Base-by-base conservation (phyloP, 2,329 filamentous ascomycete genomes). In the Pyrenophora teres region DNA sequence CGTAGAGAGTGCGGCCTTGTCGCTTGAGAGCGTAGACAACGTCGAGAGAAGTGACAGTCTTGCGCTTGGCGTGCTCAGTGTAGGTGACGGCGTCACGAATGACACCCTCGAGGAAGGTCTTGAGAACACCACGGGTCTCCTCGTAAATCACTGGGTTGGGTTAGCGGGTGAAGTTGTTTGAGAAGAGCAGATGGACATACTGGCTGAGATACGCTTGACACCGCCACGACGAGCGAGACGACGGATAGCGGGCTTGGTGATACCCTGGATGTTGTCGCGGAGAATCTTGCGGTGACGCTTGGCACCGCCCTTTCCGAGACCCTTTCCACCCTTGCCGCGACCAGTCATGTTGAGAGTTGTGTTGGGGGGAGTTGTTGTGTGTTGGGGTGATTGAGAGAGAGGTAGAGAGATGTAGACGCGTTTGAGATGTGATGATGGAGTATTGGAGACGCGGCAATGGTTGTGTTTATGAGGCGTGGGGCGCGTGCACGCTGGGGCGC, bases 41-140 rank as follows among this genome's bases (percentile, higher is more conserved):
- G 65, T 86, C 83, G 59, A 86, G 81, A 4, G 83, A 85, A 41
- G 83, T 89, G 76, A 90, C 87, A 12, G 87, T 89, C 86, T 89
- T 89, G 78, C 87, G 85, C 85, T 89, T 90, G 78, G 87, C 87
- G 80, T 89, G 87, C 80, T 89, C 87, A 49, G 87, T 89, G 81
- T 89, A 89, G 72, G 87, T 89, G 78, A 89, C 87, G 59, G 87
- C 87, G 62, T 89, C 87, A 75, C 87, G 87, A 71, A 89, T 89
- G 76, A 89, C 87, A 71, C 83, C 82, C 79, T 89, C 87, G 62
- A 89, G 85, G 84, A 89, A 89, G 65, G 86, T 87, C 83, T 89
- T 89, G 71, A 89, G 84, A 59, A 89, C 87, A 81, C 85, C 85
- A 65, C 87, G 87, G 60, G 87, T 89, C 81, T 89, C 87, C 77